phyloP scores from a whole-genome alignment of 768 basidiomycete genomes.

The Hericium erinaceus region DNA sequence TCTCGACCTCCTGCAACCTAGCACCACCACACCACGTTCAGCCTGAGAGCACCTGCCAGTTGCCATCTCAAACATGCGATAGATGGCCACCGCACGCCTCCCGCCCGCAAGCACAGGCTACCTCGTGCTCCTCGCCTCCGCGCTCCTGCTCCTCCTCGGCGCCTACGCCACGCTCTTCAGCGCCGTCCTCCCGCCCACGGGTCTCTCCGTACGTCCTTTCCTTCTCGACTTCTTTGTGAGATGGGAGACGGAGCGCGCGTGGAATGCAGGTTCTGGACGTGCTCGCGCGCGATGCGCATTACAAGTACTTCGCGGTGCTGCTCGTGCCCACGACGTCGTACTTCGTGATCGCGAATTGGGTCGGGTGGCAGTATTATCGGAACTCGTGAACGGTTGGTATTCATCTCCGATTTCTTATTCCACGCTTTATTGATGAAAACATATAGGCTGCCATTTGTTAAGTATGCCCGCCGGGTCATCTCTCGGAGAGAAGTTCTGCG shows the following conservation, averaged over 20 bases:
- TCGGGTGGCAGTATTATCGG: conserved; percentile 95
- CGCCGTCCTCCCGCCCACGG: conserved; percentile 2
- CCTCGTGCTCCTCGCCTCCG: conserved; percentile 6
- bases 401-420: neutral
- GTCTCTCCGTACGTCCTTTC: neutral
- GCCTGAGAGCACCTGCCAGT: no score
- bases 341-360: conserved; percentile 97
- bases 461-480: no score
- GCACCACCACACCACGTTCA: no score
- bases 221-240: neutral
- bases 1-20: no score
- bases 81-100: neutral
- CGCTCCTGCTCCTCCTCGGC: conserved; percentile 6
- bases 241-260: neutral
- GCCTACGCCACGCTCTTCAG: conserved; percentile 8
- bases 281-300: conserved; percentile 68
- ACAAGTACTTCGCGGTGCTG: conserved; percentile 80
- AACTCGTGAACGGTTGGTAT: conserved; percentile 46
- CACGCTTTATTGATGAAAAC: neutral
- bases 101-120: conserved; percentile 3
- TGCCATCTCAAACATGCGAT: no score
- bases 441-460: no score
- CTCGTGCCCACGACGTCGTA: conserved; percentile 76
- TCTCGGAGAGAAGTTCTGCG: no score
- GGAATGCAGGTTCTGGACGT: conserved; percentile 47